These are phyloP conservation scores for Aspergillus cavernicola DNA, from an alignment of 495 filamentous ascomycete species.

Conservation along the genomic window DNA sequence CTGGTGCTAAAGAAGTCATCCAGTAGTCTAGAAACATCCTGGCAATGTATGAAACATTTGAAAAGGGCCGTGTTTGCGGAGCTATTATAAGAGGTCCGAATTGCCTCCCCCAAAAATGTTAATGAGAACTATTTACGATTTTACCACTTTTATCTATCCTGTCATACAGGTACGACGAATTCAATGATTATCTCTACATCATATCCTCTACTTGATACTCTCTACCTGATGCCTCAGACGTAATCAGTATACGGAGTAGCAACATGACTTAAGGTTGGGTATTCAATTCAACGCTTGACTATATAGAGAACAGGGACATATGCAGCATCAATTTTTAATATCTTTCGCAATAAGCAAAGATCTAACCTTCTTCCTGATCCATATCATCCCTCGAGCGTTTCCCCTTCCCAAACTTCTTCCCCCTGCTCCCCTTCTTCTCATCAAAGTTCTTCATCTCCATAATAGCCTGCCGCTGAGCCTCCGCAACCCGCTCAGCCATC, in stretches of 20 bases:
- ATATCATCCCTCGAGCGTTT: constrained; percentile 70
- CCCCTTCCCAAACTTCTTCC: constrained; percentile 52
- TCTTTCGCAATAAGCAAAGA: not conserved
- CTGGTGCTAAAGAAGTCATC: constrained; percentile 28
- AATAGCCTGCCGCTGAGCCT: constrained; percentile 79
- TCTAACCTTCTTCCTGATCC: constrained; percentile 70
- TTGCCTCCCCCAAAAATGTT: constrained; percentile 5
- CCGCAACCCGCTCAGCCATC: constrained; percentile 69
- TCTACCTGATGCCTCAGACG: no score
- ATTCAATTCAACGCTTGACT: constrained; percentile 5
- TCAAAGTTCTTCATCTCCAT: constrained; percentile 79
- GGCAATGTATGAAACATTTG: not conserved
- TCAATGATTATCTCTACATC: no score
- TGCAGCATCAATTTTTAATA: constrained; percentile 1
- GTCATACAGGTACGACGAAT: constrained; percentile 8
- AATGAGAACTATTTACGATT: constrained; percentile 4
- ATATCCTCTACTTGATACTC: no score
- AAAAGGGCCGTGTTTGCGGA: not conserved
- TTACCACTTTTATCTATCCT: constrained; percentile 2
- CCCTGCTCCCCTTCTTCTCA: constrained; percentile 68
- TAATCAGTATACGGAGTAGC: no score
- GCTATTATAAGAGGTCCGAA: not conserved
- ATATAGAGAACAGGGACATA: not conserved
- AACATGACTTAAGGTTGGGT: no score
- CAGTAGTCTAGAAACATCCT: constrained; percentile 11